phyloP scores from a whole-genome alignment of 345 rosid genomes.

The Aegle marmelos region DNA sequence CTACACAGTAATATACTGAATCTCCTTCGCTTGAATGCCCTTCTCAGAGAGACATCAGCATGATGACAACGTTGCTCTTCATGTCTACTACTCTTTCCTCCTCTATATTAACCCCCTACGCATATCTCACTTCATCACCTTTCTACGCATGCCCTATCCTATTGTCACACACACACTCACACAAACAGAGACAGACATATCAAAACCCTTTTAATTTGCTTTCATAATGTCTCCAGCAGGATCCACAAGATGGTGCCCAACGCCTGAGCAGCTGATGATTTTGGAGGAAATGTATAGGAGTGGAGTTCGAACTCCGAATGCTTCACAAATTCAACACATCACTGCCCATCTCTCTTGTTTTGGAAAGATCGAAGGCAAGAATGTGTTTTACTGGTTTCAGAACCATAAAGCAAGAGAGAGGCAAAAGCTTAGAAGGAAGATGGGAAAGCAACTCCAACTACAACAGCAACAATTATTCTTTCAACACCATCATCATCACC shows the following conservation, averaged over 20 bases:
- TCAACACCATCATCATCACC: constrained; percentile 12
- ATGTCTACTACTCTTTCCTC: constrained; percentile 7
- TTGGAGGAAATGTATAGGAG: constrained; percentile 79
- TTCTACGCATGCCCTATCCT: background rate
- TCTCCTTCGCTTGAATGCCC: constrained; percentile 40
- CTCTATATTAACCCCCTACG: constrained; percentile 18
- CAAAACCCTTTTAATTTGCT: background rate
- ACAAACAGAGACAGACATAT: background rate
- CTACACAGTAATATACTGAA: constrained; percentile 16
- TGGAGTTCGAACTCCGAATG: constrained; percentile 81
- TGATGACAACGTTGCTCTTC: constrained; percentile 28
- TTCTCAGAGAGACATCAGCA: constrained; percentile 46
- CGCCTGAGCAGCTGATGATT: constrained; percentile 92
- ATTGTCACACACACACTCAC: background rate
- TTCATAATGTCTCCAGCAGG: constrained; percentile 59
- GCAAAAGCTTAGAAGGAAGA: constrained; percentile 76
- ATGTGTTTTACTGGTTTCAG: constrained; percentile 96
- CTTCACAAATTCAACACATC: constrained; percentile 81
- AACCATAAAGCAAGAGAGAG: constrained; percentile 97
- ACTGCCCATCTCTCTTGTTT: constrained; percentile 70
- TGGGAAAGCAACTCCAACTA: constrained; percentile 60
- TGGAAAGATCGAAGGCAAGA: constrained; percentile 89
- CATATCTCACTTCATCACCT: too few relatives aligned
- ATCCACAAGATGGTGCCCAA: constrained; percentile 94
- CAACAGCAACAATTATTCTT: constrained; percentile 41